Evolutionary conservation across 768 basidiomycete genomes (phyloP), one percentile per base, ranked within the genome.

Genomic region (Hysterangium stoloniferum): DNA sequence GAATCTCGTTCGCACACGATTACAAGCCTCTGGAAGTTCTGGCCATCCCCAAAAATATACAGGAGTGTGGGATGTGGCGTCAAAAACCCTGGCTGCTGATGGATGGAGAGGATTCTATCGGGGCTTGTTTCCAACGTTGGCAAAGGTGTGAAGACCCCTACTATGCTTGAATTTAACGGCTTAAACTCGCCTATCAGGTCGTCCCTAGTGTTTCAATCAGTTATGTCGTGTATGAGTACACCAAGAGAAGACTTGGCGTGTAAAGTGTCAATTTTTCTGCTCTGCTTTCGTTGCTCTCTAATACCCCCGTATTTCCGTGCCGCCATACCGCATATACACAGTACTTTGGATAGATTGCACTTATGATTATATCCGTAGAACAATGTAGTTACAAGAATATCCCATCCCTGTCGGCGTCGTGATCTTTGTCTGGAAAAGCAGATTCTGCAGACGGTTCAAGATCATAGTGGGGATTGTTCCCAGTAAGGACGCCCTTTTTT

Each of bases 171-270:
- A 50, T 34, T 6, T 36, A 25, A 24, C 40, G 51, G 13, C 17
- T 51, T 57, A 29, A 52, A 51, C 13, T 22, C 20, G 46, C 17
- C 58, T 44, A 38, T 29, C 58, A 90, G 87, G 95, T 98, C 52
- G 83, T 96, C 38, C 95, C 95, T 45, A 85, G 93, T 4, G 95
- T 98, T 36, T 95, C 93, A 6, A 97, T 98, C 68, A 91, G 91
- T 54, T 96, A 96, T 68, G 82, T 96, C 34, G 94, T 96, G 55
- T 92, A 92, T 66, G 89, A 92, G 63, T 80, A 86, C 59, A 82
- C 76, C 59, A 92, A 89, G 71, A 77, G 83, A 64, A 83, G 73
- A 89, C 28, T 51, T 5, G 49, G 36, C 15, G 49, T 51, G 61
- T 34, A 27, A 57, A 52, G 17, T 48, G n/a, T 47, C 28, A 19